Conservation (phyloP, 345 rosid genomes). For the Euphorbia peplus region DNA sequence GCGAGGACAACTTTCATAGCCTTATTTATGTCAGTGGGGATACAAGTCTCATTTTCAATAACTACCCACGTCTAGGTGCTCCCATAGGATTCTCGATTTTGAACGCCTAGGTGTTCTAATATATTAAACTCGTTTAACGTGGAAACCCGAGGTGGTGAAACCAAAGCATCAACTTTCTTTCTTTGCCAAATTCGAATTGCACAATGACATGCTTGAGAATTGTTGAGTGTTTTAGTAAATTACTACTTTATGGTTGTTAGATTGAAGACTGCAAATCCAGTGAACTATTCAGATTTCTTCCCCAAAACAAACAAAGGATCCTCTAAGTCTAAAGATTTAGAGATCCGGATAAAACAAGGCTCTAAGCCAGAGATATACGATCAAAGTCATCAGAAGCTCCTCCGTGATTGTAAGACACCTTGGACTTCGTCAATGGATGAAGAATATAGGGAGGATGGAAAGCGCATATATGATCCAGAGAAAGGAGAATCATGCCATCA, state of each 20-base stretch:
- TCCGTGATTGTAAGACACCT: constrained; percentile 22
- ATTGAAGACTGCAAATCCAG: constrained; percentile 24
- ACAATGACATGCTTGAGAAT: neutral
- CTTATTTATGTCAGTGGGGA: too few species aligned
- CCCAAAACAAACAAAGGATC: constrained; percentile 6
- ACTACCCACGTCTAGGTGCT: too few species aligned
- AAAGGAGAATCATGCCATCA: constrained; percentile 38
- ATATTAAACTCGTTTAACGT: too few species aligned
- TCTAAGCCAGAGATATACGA: constrained; percentile 31
- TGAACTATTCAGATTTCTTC: constrained; percentile 18
- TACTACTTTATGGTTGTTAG: constrained; percentile 14
- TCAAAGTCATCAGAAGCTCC: constrained; percentile 27
- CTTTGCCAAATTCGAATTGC: neutral
- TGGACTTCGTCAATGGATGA: constrained; percentile 30
- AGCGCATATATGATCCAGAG: constrained; percentile 30
- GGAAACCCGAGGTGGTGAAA: neutral
- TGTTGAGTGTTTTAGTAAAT: neutral
- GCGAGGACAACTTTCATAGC: too few species aligned
- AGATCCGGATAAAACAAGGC: constrained; percentile 24
- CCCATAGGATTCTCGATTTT: too few species aligned
- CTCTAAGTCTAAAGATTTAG: constrained; percentile 5
- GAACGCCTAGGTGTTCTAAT: too few species aligned
- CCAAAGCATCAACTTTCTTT: neutral
- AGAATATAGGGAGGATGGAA: constrained; percentile 26
- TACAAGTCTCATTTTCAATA: too few species aligned